Conservation (phyloP, 805 yeast genomes). For the Ogataea neopini region DNA sequence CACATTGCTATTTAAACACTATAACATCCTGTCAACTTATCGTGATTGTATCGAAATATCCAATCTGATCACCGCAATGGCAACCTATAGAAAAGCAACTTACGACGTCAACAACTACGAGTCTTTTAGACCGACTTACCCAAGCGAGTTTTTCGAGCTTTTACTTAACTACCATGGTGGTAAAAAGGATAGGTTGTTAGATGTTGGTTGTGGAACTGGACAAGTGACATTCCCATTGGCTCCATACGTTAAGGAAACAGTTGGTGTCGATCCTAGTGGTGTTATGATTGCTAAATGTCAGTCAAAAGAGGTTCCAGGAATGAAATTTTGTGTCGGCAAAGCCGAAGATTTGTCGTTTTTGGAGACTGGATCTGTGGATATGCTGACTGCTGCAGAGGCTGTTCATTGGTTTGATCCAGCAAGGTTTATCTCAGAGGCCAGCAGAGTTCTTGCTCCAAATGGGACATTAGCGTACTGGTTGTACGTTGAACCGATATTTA, state of each 20-base stretch:
- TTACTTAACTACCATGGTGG: slow-evolving; percentile 39
- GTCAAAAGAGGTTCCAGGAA: slow-evolving; percentile 7
- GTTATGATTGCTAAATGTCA: slow-evolving; percentile 55
- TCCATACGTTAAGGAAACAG: slow-evolving; percentile 45
- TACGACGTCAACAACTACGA: slow-evolving; percentile 55
- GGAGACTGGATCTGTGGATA: slow-evolving; percentile 44
- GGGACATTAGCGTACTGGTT: slow-evolving; percentile 81
- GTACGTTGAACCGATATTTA: slow-evolving; percentile 64
- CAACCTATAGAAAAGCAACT: slow-evolving; percentile 51
- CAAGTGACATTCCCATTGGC: slow-evolving; percentile 60
- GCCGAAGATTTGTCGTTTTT: slow-evolving; percentile 33
- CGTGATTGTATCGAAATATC: too few relatives aligned
- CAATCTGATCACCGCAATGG: too few relatives aligned
- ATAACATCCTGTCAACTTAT: too few relatives aligned
- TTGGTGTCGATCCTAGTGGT: slow-evolving; percentile 64
- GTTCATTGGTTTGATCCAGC: slow-evolving; percentile 73
- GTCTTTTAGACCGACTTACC: slow-evolving; percentile 64
- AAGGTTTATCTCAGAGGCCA: slow-evolving; percentile 38
- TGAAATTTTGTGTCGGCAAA: slow-evolving; percentile 24
- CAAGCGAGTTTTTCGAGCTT: slow-evolving; percentile 44
- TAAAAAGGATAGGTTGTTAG: slow-evolving; percentile 45
- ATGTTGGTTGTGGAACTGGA: slow-evolving; percentile 83
- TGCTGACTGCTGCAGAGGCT: slow-evolving; percentile 76
- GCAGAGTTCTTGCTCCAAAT: slow-evolving; percentile 47
- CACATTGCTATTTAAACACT: not conserved